Base-by-base conservation (phyloP, 73 alveolate species). In the Uronychia binucleata region DNA sequence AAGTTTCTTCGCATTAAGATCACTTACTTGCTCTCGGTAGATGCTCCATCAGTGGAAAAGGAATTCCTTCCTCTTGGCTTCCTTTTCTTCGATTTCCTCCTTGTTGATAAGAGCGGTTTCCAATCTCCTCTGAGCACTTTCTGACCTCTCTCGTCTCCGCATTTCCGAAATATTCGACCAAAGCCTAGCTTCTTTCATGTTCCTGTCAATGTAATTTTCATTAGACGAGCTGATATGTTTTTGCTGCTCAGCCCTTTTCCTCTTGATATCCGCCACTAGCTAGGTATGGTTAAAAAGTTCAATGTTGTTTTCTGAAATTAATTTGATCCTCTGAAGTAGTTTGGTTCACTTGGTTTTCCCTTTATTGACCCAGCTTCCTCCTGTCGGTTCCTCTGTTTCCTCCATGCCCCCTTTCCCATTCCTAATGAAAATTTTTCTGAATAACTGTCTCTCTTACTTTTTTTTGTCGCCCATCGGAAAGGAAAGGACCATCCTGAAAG, bases 401-500 rank as follows among this genome's bases (percentile, higher is more conserved):
- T n/a, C n/a, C n/a, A n/a, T n/a, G n/a, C n/a, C n/a, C n/a, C n/a
- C n/a, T n/a, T n/a, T n/a, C n/a, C n/a, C n/a, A n/a, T n/a, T n/a
- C n/a, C n/a, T n/a, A n/a, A n/a, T n/a, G n/a, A n/a, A n/a, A n/a
- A n/a, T n/a, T n/a, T n/a, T n/a, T n/a, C n/a, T n/a, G n/a, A n/a
- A n/a, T n/a, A n/a, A n/a, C n/a, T n/a, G n/a, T n/a, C n/a, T n/a
- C n/a, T n/a, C n/a, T n/a, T n/a, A n/a, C n/a, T n/a, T n/a, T n/a
- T n/a, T n/a, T 46, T 46, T 46, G 67, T 46, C 67, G 67, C 67
- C 67, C 67, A 46, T 46, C 5, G 67, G 67, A 46, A 46, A 46
- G 67, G n/a, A 11, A 11, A 46, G 19, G 19, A 5, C 19, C 67
- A 46, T 46, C 19, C 19, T 46, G 19, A 46, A 46, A 11, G 5